phyloP scores from a whole-genome alignment of 1,284 basidiomycete species.

The Cryptococcus sp. region DNA sequence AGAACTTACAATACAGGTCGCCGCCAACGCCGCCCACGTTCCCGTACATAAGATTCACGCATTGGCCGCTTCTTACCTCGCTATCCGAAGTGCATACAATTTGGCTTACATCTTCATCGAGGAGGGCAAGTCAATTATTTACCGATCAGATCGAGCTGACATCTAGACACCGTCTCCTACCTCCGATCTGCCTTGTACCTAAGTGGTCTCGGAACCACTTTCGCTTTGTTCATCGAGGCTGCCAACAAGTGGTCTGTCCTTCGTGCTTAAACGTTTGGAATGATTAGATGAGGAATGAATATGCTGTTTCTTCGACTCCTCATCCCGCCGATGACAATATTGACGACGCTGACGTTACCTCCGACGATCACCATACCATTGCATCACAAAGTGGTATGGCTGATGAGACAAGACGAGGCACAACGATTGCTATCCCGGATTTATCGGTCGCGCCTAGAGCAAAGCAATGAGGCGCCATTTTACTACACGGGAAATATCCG shows the following conservation, averaged over 20 bases:
- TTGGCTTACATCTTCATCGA: slow-evolving; percentile 26
- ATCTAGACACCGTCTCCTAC: slow-evolving; percentile 4
- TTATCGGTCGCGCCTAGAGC: too few relatives aligned
- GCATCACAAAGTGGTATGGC: too few relatives aligned
- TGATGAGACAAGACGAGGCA: too few relatives aligned
- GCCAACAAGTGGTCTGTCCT: slow-evolving; percentile 5
- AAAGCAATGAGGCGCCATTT: too few relatives aligned
- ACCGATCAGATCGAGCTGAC: too few relatives aligned
- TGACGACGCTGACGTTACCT: too few relatives aligned
- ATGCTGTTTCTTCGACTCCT: too few relatives aligned
- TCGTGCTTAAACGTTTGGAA: slow-evolving; percentile 9
- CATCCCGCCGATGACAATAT: too few relatives aligned
- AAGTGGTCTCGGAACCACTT: slow-evolving; percentile 4
- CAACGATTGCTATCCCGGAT: too few relatives aligned
- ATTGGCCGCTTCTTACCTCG: slow-evolving; percentile 13
- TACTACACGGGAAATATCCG: too few relatives aligned
- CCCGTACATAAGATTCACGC: slow-evolving; percentile 13
- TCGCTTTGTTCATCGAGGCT: slow-evolving; percentile 12
- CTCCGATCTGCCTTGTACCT: slow-evolving; percentile 7
- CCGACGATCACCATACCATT: too few relatives aligned
- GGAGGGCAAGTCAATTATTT: slow-evolving; percentile 17
- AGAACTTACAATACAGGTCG: slow-evolving; percentile 10
- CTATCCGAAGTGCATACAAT: slow-evolving; percentile 18
- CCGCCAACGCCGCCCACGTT: slow-evolving; percentile 25
- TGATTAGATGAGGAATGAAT: too few relatives aligned